Evolutionary conservation across 148 eudicot species (phyloP), one percentile per base, ranked within the genome.

Genomic region (Rhododendron williamsianum): DNA sequence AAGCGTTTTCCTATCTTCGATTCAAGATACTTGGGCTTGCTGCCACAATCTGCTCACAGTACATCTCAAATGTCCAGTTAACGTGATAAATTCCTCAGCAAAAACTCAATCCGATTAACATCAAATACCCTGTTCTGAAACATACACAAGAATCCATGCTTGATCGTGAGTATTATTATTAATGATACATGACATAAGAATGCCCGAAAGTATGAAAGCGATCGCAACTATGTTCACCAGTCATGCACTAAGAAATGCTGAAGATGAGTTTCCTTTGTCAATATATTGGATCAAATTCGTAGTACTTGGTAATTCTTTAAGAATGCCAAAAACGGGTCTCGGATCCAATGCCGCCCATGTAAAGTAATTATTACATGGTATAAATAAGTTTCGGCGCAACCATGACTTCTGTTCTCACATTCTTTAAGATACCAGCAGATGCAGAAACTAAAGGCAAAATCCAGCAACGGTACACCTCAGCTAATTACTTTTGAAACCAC

Each of bases 401-500:
- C 63, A 12, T 21, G 52, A 15, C 41, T 19, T 30, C 19, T 16
- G 36, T 52, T 18, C 30, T 49, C 58, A 63, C 5, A 74, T 76
- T 25, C 63, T 74, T 35, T 16, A 33, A 25, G 56, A 15, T 7
- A 36, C 1, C 7, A 36, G 35, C 30, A 65, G 9, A 18, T 2
- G 35, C 11, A 30, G 27, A 38, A 73, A 33, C 56, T 23, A 4
- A 8, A 25, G 7, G 25, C 35, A 12, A 73, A 45, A 56, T 38
- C 56, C 63, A 15, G 72, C 52, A 80, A 41, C 19, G 48, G 52
- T 36, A 72, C 16, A 54, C 46, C 86, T 91, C 83, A 91, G 88
- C 88, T 87, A 82, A 95, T 77, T 56, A 93, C 93, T 89, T 94
- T 93, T 0, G 95, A 90, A 84, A 95, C 93, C 76, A 95, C 97